phyloP scores from a whole-genome alignment of 1,284 basidiomycete species.

The Ustilago vetiveriae region DNA sequence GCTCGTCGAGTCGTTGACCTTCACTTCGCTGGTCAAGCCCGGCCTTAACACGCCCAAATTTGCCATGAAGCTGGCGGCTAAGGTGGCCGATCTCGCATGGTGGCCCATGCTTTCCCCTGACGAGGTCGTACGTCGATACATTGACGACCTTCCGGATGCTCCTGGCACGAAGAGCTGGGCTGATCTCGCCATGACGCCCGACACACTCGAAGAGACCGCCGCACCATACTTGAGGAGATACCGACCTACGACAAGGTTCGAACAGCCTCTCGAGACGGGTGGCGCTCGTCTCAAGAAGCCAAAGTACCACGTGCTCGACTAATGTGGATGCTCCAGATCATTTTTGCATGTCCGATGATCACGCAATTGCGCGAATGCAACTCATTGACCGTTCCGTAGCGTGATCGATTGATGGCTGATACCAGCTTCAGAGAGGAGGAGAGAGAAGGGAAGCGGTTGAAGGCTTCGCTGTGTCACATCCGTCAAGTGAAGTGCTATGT shows the following conservation, averaged over 20 bases:
- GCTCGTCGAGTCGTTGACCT: slow-evolving; percentile 82
- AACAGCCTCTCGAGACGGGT: slow-evolving; percentile 68
- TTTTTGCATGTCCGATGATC: not conserved
- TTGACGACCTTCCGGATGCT: slow-evolving; percentile 75
- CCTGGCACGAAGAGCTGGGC: slow-evolving; percentile 70
- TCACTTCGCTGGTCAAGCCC: slow-evolving; percentile 73
- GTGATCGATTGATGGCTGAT: no score
- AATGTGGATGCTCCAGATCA: not conserved
- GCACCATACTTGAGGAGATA: slow-evolving; percentile 90
- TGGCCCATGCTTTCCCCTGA: slow-evolving; percentile 93
- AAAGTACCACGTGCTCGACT: slow-evolving; percentile 52
- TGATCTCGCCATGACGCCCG: slow-evolving; percentile 74
- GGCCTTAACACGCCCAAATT: slow-evolving; percentile 81
- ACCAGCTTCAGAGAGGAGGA: no score
- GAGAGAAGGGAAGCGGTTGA: no score
- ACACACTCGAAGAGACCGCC: slow-evolving; percentile 87
- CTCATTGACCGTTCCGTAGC: slow-evolving; percentile 14
- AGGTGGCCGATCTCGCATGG: slow-evolving; percentile 79
- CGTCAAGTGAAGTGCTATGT: no score
- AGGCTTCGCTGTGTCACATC: no score
- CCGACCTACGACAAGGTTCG: slow-evolving; percentile 74
- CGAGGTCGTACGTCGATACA: slow-evolving; percentile 86
- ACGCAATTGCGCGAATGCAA: slow-evolving; percentile 1
- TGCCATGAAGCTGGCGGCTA: slow-evolving; percentile 76
- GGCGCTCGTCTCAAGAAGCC: slow-evolving; percentile 53